These are phyloP conservation scores for Yarrowia keelungensis DNA, from an alignment of 805 yeast genomes.

Conservation along the genomic window DNA sequence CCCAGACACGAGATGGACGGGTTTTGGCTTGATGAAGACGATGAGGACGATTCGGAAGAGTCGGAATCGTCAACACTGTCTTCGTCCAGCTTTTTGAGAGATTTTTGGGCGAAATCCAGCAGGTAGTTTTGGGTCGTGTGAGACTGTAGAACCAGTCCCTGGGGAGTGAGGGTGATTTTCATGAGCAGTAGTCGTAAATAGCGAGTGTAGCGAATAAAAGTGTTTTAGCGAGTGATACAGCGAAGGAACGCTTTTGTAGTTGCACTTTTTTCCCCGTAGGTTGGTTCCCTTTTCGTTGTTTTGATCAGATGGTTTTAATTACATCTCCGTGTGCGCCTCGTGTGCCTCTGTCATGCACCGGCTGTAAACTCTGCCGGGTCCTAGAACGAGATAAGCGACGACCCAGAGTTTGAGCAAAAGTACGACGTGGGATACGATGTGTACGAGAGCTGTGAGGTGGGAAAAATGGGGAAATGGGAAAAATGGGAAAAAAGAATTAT, in stretches of 20 bases:
- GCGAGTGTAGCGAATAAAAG: background rate
- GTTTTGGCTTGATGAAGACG: too few relatives aligned
- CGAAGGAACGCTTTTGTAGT: too few relatives aligned
- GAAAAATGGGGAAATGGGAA: too few relatives aligned
- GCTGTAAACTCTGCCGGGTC: conserved; percentile 12
- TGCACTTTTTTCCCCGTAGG: too few relatives aligned
- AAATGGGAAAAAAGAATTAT: too few relatives aligned
- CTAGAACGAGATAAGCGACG: conserved; percentile 36
- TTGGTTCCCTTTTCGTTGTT: conserved; percentile 5
- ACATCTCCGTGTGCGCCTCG: conserved; percentile 32
- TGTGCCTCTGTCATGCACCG: conserved; percentile 3
- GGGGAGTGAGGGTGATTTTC: conserved; percentile 10
- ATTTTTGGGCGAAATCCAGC: conserved; percentile 14
- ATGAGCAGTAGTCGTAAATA: background rate
- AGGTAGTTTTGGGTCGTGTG: background rate
- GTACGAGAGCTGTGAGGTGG: background rate
- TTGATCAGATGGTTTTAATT: conserved; percentile 36
- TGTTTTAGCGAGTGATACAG: background rate
- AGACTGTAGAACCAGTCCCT: conserved; percentile 26
- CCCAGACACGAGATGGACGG: conserved; percentile 1
- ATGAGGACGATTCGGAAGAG: too few relatives aligned
- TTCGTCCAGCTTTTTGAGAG: background rate
- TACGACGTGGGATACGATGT: background rate
- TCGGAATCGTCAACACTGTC: too few relatives aligned
- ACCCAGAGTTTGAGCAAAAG: background rate